phyloP scores from a whole-genome alignment of 139 green algal species.

The Closterium sp. region DNA sequence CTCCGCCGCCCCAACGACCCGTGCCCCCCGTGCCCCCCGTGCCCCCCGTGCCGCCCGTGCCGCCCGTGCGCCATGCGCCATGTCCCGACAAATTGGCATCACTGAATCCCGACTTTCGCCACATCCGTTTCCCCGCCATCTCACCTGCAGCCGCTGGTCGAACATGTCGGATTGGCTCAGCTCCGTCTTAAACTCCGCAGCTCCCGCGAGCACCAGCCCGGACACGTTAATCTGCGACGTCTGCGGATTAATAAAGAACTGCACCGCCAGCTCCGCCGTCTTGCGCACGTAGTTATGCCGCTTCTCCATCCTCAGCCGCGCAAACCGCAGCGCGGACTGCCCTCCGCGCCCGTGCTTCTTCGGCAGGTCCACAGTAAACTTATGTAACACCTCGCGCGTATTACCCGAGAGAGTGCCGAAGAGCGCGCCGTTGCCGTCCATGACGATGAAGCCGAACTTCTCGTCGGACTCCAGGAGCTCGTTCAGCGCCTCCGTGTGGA shows the following conservation, averaged over 20 bases:
- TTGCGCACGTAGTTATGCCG: conserved; percentile 99
- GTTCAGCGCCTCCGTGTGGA: conserved; percentile 95
- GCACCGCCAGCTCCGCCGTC: conserved; percentile 78
- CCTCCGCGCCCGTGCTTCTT: conserved; percentile 96
- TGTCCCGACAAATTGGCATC: too few species aligned
- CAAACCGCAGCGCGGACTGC: conserved; percentile 98
- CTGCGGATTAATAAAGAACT: conserved; percentile 84
- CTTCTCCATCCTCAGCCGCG: conserved; percentile 96
- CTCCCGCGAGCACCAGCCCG: conserved; percentile 91
- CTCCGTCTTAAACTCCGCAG: conserved; percentile 98
- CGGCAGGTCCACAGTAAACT: conserved; percentile 95
- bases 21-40: too few species aligned
- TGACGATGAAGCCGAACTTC: conserved; percentile 99
- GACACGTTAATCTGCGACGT: conserved; percentile 81
- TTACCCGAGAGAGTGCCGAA: conserved; percentile 97
- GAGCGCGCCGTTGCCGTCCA: conserved; percentile 96
- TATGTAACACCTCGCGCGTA: conserved; percentile 90
- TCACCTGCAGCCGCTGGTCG: conserved; percentile 76
- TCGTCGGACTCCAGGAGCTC: conserved; percentile 86
- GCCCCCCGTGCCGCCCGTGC: too few species aligned
- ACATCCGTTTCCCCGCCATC: too few species aligned
- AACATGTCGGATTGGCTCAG: conserved; percentile 94
- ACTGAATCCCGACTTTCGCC: too few species aligned
- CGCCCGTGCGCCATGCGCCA: background rate
- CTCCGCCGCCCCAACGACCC: conserved; percentile 66